Evolutionary conservation across 805 yeast genomes (phyloP), one percentile per base, ranked within the genome.

Genomic region (Clavispora asparagi): DNA sequence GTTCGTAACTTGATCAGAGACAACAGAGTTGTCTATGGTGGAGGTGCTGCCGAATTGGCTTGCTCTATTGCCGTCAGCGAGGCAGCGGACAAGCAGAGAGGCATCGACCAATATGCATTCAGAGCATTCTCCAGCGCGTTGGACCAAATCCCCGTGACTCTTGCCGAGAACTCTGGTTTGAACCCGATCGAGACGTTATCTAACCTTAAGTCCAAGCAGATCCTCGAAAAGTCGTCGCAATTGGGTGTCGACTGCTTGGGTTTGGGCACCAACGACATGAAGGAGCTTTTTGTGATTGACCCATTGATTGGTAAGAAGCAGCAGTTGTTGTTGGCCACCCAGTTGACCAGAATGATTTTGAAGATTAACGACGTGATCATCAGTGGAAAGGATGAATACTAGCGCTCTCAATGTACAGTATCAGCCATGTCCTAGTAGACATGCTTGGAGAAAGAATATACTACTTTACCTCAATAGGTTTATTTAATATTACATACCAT

Each of bases 241-340:
- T 72, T 90, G 54, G 99, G 99, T 59, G 95, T 94, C 43, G 99
- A 94, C 68, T 91, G 97, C 72, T 73, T 95, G 61, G 95, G 95
- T 52, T 78, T 76, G 55, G 94, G 94, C 42, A 80, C 87, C 41
- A 88, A 84, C 64, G 95, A 94, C 67, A 94, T 94, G 99, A 87
- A 84, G 63, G 89, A 90, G 60, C 74, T 87, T 60, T 94, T 92
- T 65, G 96, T 94, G 41, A 90, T 94, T 57, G 99, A 94, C 67
- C 98, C 99, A 46, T 81, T 89, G 64, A 91, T 94, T 58, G 97
- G 99, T 61, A 94, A 94, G 77, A 90, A 88, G 67, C 98, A 94
- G 68, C 99, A 94, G 71, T 78, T 94, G 55, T 71, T 88, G 63
- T 77, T 94, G 65, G 99, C 99, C 41, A 94, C 99, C 12, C 99